Base-by-base conservation (phyloP, 2,329 filamentous ascomycete genomes). In the Botrytis deweyae region DNA sequence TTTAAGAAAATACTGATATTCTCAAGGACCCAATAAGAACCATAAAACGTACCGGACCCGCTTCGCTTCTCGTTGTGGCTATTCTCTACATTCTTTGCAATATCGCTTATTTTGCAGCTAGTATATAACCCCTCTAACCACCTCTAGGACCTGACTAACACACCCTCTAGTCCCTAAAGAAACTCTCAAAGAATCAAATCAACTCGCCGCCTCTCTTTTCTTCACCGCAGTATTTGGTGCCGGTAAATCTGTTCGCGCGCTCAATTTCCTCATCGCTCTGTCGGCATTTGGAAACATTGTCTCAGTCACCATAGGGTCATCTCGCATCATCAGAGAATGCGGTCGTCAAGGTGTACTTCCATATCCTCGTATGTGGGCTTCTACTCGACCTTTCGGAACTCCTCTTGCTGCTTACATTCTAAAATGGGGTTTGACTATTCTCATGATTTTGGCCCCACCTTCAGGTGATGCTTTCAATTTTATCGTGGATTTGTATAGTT, bases 381-480 rank as follows among this genome's bases (percentile, higher is more conserved):
- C 87, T 0, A 91, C 89, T 0, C 85, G 84, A 72, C 90, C 89
- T 0, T 91, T 91, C 73, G 89, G 89, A 2, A 92, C 90, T 0
- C 89, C 89, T 0, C 77, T 90, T 0, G 89, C 88, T 0, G 88
- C 89, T 0, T 90, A 90, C 74, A 70, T 85, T 3, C 76, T 91
- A 5, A 88, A 89, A 78, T 91, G 88, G 87, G 77, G 77, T 0
- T 79, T 89, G 73, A 91, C 89, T 0, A 79, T 88, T 3, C 77
- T 91, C 63, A 89, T 91, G 86, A 90, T 91, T 52, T 78, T 88
- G 0, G 88, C 86, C 0, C 86, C 88, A 0, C 88, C 89, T 0
- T 87, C 88, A 0, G 89, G 90, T 1, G 89, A 91, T 78, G 90
- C 89, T 0, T 92, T 91, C 79, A 86, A 88, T 74, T 91, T 91